Conservation (phyloP, 192 early-diverging fungal species). For the Rhizophagus sp. region DNA sequence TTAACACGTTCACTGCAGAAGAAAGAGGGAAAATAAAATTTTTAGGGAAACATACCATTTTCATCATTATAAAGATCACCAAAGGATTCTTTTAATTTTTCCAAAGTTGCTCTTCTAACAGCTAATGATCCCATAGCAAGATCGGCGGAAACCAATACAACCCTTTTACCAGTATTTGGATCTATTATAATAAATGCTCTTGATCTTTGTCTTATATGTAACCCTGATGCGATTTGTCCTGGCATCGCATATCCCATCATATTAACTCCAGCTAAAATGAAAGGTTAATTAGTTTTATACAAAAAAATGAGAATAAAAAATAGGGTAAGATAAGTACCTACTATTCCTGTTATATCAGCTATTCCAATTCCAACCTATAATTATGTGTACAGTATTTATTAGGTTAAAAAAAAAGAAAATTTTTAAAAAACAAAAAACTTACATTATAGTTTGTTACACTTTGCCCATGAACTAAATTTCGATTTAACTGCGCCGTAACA, state of each 20-base stretch:
- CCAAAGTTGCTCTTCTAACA: neutral
- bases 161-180: neutral
- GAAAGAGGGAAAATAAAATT: neutral
- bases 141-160: conserved; percentile 31
- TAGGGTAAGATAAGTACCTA: neutral
- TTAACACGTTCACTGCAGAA: neutral
- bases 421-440: no score
- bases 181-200: conserved; percentile 37
- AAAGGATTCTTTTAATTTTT: neutral
- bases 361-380: conserved; percentile 34
- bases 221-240: conserved; percentile 32
- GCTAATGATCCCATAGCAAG: conserved; percentile 32
- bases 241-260: conserved; percentile 41
- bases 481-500: no score
- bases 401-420: no score
- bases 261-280: conserved; percentile 24
- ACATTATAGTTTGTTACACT: no score
- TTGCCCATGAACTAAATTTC: no score
- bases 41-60: neutral
- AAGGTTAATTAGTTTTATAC: neutral
- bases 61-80: neutral
- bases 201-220: conserved; percentile 30
- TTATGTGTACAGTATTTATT: neutral
- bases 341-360: conserved; percentile 36
- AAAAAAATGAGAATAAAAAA: neutral